Conservation (phyloP, 1,139 yeast genomes). For the Candida sp. region DNA sequence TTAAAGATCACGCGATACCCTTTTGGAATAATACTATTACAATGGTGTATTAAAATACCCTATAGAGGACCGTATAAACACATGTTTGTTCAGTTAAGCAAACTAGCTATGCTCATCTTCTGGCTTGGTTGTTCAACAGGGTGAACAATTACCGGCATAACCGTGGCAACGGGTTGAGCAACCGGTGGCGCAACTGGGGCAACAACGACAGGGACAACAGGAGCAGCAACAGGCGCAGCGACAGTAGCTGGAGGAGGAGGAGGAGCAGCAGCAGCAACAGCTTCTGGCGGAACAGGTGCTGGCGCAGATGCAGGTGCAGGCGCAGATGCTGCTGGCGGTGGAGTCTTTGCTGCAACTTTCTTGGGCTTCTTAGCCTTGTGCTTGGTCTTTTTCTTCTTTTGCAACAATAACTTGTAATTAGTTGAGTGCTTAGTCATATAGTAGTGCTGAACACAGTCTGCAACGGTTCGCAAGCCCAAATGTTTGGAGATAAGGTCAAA, state of each 20-base stretch:
- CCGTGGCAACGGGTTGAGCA: neutral
- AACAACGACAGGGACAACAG: neutral
- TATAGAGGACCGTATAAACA: neutral
- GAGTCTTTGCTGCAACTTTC: conserved; percentile 28
- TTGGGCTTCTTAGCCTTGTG: conserved; percentile 46
- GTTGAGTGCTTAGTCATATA: conserved; percentile 83
- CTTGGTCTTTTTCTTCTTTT: conserved; percentile 55
- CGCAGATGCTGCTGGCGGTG: neutral
- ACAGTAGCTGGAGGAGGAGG: neutral
- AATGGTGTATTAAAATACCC: neutral
- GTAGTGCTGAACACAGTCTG: conserved; percentile 93
- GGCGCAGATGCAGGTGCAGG: too few species aligned
- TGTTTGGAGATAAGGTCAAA: conserved; percentile 86
- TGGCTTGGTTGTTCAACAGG: neutral
- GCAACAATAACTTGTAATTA: conserved; percentile 77
- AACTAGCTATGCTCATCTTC: conserved; percentile 1
- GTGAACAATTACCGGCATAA: neutral
- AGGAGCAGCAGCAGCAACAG: too few species aligned
- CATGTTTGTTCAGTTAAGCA: neutral
- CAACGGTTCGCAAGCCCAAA: conserved; percentile 81
- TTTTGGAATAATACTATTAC: neutral
- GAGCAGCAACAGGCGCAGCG: neutral
- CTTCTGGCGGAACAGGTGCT: neutral
- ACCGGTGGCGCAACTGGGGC: neutral
- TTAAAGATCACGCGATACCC: neutral